Conservation (phyloP, 257 asterid species). For the Coffea eugenioides region DNA sequence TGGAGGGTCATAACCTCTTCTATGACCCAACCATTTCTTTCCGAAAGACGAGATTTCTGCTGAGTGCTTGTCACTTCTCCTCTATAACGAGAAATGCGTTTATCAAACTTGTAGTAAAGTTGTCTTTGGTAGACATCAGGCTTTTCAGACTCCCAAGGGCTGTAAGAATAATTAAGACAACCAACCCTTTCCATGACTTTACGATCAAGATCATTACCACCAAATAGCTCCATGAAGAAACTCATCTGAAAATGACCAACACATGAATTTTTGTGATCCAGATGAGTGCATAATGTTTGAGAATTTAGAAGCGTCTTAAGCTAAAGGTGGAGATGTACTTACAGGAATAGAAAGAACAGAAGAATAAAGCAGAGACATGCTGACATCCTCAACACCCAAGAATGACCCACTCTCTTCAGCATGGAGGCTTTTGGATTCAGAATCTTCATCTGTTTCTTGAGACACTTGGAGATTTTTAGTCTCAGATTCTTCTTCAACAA, state of each 20-base stretch:
- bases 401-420: slow-evolving; percentile 71
- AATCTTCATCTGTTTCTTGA: slow-evolving; percentile 57
- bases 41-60: slow-evolving; percentile 69
- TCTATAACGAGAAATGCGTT: slow-evolving; percentile 67
- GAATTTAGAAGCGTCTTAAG: not conserved
- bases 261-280: not conserved
- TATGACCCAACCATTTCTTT: slow-evolving; percentile 71
- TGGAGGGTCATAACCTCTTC: slow-evolving; percentile 98
- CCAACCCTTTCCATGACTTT: slow-evolving; percentile 92
- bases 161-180: slow-evolving; percentile 72
- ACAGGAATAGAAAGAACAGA: slow-evolving; percentile 82
- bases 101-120: slow-evolving; percentile 81
- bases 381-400: slow-evolving; percentile 68
- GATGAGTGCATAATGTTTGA: not conserved
- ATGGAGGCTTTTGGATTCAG: slow-evolving; percentile 58
- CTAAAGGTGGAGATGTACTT: slow-evolving; percentile 32
- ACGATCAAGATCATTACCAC: slow-evolving; percentile 79
- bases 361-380: slow-evolving; percentile 68
- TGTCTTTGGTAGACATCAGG: slow-evolving; percentile 82
- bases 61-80: slow-evolving; percentile 99
- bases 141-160: slow-evolving; percentile 94
- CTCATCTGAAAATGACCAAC: slow-evolving; percentile 49
- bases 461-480: slow-evolving; percentile 50
- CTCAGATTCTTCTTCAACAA: slow-evolving; percentile 77
- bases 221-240: slow-evolving; percentile 88